Evolutionary conservation across 2,329 filamentous ascomycete species (phyloP).

Genomic region (Curvularia spicifera): DNA sequence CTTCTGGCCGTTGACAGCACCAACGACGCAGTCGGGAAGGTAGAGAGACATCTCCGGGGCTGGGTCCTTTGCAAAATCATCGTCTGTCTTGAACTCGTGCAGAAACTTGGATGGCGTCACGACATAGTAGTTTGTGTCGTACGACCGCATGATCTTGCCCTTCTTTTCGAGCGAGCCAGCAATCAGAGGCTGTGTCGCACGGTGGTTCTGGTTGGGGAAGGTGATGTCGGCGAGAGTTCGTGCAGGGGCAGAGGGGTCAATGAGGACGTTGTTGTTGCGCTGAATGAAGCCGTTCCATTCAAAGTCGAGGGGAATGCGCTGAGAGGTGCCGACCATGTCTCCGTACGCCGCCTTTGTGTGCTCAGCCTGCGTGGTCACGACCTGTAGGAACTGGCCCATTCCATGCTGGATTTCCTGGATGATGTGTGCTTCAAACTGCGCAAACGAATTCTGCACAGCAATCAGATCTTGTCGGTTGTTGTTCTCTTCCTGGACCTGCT

Average conservation of each 20-base stretch:
- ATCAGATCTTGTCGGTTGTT: conserved; percentile 92
- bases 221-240: conserved; percentile 74
- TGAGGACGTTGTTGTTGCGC: conserved; percentile 73
- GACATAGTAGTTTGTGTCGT: conserved; percentile 84
- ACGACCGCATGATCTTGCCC: conserved; percentile 83
- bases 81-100: conserved; percentile 95
- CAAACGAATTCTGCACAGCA: conserved; percentile 87
- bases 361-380: conserved; percentile 80
- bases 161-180: conserved; percentile 91
- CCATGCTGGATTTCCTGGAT: conserved; percentile 82
- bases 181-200: conserved; percentile 78
- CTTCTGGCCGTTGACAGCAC: conserved; percentile 74
- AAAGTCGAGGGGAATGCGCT: conserved; percentile 81
- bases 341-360: conserved; percentile 80
- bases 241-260: conserved; percentile 76
- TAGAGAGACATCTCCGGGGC: conserved; percentile 88
- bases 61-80: conserved; percentile 74
- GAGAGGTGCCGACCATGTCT: conserved; percentile 79
- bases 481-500: conserved; percentile 94
- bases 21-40: conserved; percentile 86
- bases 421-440: conserved; percentile 85
- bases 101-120: conserved; percentile 86
- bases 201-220: conserved; percentile 90
- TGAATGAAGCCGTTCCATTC: conserved; percentile 88
- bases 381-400: conserved; percentile 81